phyloP scores from a whole-genome alignment of 352 stramenopile species.

The Peronospora belbahrii region DNA sequence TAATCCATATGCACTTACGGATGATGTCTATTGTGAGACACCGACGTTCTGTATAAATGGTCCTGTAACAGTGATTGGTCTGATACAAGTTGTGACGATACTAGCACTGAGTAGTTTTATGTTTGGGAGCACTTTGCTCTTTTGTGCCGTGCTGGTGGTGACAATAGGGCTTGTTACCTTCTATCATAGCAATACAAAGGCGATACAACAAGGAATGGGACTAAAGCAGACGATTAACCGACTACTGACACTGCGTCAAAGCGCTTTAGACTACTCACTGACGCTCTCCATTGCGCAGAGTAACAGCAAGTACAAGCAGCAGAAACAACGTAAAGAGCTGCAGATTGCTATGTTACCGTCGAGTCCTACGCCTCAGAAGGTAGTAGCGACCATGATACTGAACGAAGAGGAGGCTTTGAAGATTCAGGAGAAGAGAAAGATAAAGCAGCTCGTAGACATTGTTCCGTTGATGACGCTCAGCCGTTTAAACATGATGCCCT shows the following conservation, averaged over 20 bases:
- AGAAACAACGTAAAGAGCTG: slow-evolving; percentile 13
- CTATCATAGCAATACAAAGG: slow-evolving; percentile 7
- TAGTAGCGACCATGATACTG: slow-evolving; percentile 20
- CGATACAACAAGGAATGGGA: slow-evolving; percentile 9
- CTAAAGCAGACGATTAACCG: slow-evolving; percentile 14
- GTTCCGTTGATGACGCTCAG: slow-evolving; percentile 11
- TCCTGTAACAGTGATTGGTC: slow-evolving; percentile 27
- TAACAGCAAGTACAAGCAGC: slow-evolving; percentile 7
- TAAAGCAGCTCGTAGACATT: background rate
- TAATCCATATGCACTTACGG: slow-evolving; percentile 24
- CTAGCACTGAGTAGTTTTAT: slow-evolving; percentile 26
- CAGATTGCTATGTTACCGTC: slow-evolving; percentile 19
- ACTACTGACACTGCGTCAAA: slow-evolving; percentile 31
- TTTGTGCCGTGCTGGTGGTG: slow-evolving; percentile 25
- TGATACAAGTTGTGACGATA: slow-evolving; percentile 25
- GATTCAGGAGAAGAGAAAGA: slow-evolving; percentile 10
- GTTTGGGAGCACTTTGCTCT: slow-evolving; percentile 34
- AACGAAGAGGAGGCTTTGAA: slow-evolving; percentile 9
- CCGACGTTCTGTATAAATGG: slow-evolving; percentile 33
- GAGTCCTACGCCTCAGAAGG: slow-evolving; percentile 16
- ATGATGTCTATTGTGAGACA: slow-evolving; percentile 15
- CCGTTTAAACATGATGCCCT: slow-evolving; percentile 13
- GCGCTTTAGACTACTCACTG: slow-evolving; percentile 44
- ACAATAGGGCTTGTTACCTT: slow-evolving; percentile 15
- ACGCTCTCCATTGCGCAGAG: slow-evolving; percentile 52